Base-by-base conservation (phyloP, 495 filamentous ascomycete genomes). In the Neohortaea acidophila region DNA sequence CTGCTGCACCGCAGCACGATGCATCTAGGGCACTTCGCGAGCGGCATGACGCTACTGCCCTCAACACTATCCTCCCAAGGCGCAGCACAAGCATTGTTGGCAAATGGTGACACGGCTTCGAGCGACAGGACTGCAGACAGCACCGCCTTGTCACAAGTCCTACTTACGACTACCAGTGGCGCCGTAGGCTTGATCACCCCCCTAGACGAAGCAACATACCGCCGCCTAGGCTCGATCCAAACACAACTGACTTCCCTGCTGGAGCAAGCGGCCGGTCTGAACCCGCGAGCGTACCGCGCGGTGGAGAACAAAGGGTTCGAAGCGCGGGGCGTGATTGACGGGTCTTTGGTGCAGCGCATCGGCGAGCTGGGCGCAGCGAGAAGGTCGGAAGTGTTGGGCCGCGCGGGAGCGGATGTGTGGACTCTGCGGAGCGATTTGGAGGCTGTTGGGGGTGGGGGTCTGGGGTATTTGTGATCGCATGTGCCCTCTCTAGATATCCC, bases 1-100 rank as follows among this genome's bases (percentile, higher is more conserved):
- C 72, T 97, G 24, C 72, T 96, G 28, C 83, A 80, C 60, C 73
- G 78, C 28, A 80, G 81, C 31, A 79, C 82, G 46, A 94, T 96
- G 65, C 78, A 91, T 41, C 78, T 78, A 4, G 84, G 82, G 30
- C 78, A 89, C 53, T 71, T 77, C 47, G 68, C 80, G 3, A 73
- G 76, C 11, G 72, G 67, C 28, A 69, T 86, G 41, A 78, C 75
- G 8, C 72, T 93, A 33, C 68, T 96, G 31, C 82, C 82, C 1
- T 73, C 75, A 10, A 69, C 70, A 8, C 36, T 57, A 20, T 20
- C 13, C 15, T 51, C 65, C 11, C 56, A 66, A 11, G 57, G 69
- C 12, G 24, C 61, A 0, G 44, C 63, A 34, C 48, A 49, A 39
- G 27, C n/a, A 26, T 19, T 21, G 1, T 15, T 43, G 6, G 41